These are phyloP conservation scores for Polyporus arcularius DNA, from an alignment of 768 basidiomycete genomes.

Conservation along the genomic window DNA sequence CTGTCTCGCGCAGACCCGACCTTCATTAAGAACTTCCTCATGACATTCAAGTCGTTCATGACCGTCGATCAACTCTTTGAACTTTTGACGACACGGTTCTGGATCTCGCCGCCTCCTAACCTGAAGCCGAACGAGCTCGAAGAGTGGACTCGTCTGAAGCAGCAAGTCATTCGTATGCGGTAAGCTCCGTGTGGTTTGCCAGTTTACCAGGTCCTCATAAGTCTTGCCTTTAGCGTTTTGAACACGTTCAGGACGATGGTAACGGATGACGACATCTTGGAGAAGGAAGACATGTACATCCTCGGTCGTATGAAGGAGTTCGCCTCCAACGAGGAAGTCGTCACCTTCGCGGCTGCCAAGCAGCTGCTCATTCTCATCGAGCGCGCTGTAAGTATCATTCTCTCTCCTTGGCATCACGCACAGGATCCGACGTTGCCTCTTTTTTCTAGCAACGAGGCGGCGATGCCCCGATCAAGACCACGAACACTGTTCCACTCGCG, in stretches of 20 bases:
- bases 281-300: constrained; percentile 83
- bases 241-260: constrained; percentile 93
- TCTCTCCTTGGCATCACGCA: constrained; percentile 29
- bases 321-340: constrained; percentile 62
- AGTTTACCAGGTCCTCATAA: not conserved
- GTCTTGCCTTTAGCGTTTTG: constrained; percentile 47
- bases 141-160: constrained; percentile 86
- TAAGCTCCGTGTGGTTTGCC: constrained; percentile 37
- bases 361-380: constrained; percentile 75
- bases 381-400: constrained; percentile 61
- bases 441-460: constrained; percentile 47
- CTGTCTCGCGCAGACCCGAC: constrained; percentile 54
- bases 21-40: constrained; percentile 87
- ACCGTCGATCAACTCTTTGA: constrained; percentile 81
- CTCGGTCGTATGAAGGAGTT: constrained; percentile 84
- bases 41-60: constrained; percentile 96
- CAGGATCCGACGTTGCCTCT: not conserved
- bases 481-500: constrained; percentile 52
- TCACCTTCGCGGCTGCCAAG: constrained; percentile 69
- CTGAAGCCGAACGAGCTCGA: constrained; percentile 61
- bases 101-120: constrained; percentile 70
- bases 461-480: constrained; percentile 57
- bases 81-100: constrained; percentile 77
- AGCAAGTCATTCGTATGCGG: constrained; percentile 86
- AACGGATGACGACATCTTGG: constrained; percentile 78